Evolutionary conservation across 1,284 basidiomycete species (phyloP), one percentile per base, ranked within the genome.

Genomic region (Grifola frondosa): DNA sequence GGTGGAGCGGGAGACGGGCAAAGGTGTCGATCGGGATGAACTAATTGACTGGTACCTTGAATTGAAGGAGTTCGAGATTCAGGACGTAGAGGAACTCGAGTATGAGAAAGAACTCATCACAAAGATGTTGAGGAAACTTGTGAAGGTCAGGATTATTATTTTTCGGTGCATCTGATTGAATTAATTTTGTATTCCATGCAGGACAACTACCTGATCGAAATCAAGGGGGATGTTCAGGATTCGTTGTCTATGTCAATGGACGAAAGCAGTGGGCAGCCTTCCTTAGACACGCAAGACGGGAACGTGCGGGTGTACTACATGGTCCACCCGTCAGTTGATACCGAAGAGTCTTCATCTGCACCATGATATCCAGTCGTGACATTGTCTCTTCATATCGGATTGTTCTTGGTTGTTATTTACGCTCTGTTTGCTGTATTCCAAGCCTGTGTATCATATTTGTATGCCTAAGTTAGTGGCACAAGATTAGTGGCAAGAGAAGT

Each of bases 41-140:
- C 75, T 99, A 33, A 86, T 97, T 48, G 91, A 97, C 64, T 97
- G 94, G 94, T 99, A 98, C 64, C 77, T 99, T 40, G 94, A 99
- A 70, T 71, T 81, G 50, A 87, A 81, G 64, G 97, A 99, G 66
- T 73, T 77, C 25, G 86, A 93, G 52, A 73, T 98, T 35, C 81
- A 88, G 50, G 84, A 86, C 36, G 77, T 93, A 12, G 92, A 95
- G 42, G 88, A 96, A 60, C 70, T 97, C n/a, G 92, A 97, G 57
- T 85, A 89, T 54, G 91, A 99, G 70, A 88, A 85, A 57, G 88
- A 91, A 63, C 72, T 99, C 45, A 84, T 98, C 51, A 81, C 78
- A 33, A 99, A 98, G 70, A 86, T 97, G 58, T 65, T 99, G 50
- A 80, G 74, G 54, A 94, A 91, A 67, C 71, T 99, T 44, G 88